These are phyloP conservation scores for Corylus heterophylla DNA, from an alignment of 306 rosid species.

Conservation along the genomic window DNA sequence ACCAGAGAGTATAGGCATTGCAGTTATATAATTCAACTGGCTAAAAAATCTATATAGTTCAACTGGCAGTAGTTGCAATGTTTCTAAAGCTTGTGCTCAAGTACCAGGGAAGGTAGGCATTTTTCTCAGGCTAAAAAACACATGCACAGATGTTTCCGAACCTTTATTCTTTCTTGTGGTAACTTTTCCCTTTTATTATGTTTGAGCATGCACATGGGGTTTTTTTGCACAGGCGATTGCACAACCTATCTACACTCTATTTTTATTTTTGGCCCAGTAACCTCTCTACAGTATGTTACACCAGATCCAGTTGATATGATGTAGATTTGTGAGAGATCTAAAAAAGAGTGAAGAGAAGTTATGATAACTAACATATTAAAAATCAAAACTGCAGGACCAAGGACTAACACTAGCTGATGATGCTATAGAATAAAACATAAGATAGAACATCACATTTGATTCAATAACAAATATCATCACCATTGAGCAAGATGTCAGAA, in stretches of 20 bases:
- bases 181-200: not conserved
- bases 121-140: not conserved
- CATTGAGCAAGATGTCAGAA: not conserved
- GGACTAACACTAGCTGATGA: not conserved
- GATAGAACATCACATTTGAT: not conserved
- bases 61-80: not conserved
- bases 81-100: not conserved
- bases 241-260: not conserved
- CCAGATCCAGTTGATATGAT: not conserved
- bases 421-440: not conserved
- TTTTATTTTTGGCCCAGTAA: not conserved
- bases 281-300: not conserved
- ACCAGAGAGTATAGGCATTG: not conserved
- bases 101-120: not conserved
- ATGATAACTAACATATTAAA: not conserved
- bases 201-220: not conserved
- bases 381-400: not conserved
- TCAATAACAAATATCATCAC: not conserved
- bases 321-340: not conserved
- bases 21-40: not conserved
- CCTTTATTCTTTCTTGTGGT: not conserved
- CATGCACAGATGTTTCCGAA: not conserved
- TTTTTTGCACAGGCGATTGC: not conserved
- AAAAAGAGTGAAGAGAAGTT: not conserved
- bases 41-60: not conserved